Conservation (phyloP, 176 grass and related monocot species). For the Carex littledalei region DNA sequence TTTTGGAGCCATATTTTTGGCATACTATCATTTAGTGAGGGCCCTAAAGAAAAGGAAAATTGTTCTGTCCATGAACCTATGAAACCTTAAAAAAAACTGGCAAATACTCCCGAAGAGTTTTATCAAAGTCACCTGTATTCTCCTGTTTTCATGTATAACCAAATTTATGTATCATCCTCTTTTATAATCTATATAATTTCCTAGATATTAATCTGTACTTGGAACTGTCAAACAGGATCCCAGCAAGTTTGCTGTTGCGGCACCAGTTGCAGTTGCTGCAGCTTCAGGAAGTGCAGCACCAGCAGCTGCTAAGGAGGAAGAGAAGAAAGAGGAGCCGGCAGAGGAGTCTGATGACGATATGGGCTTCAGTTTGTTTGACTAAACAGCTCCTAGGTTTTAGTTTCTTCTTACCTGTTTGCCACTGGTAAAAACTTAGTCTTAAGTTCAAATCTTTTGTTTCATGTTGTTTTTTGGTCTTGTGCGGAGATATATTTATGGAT, state of each 20-base stretch:
- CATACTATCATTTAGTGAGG: not conserved
- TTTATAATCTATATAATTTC: not conserved
- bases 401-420: not conserved
- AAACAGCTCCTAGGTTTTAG: conserved; percentile 7
- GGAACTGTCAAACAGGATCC: conserved; percentile 40
- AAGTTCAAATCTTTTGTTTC: conserved; percentile 15
- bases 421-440: not conserved
- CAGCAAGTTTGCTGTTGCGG: conserved; percentile 59
- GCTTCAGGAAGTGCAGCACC: conserved; percentile 25
- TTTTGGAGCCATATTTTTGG: not conserved
- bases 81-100: not conserved
- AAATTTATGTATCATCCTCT: too few species aligned
- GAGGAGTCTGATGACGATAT: conserved; percentile 42
- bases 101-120: not conserved
- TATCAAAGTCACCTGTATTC: not conserved
- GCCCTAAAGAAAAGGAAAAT: not conserved
- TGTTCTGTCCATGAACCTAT: not conserved
- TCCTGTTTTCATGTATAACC: not conserved
- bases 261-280: conserved; percentile 31
- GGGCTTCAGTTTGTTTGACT: conserved; percentile 70
- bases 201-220: not conserved
- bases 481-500: not conserved
- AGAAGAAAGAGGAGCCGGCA: conserved; percentile 51
- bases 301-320: conserved; percentile 40
- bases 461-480: not conserved